Conservation (phyloP, 1,284 basidiomycete genomes). For the Melanopsichium pennsylvanicum region DNA sequence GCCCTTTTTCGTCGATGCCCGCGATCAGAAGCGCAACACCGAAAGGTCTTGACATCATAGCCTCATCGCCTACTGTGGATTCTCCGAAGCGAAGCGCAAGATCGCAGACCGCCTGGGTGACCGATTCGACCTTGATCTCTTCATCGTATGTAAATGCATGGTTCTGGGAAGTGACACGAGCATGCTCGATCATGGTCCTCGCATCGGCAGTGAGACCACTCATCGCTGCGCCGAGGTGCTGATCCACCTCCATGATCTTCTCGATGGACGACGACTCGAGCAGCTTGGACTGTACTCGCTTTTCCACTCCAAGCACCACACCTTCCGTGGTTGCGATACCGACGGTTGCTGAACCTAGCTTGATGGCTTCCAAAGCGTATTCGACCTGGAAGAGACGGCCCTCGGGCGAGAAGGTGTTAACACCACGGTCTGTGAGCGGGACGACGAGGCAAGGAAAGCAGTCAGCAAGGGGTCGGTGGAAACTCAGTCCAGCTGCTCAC, state of each 20-base stretch:
- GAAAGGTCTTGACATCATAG: conserved; percentile 92
- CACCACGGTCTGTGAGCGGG: conserved; percentile 80
- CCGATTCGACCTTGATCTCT: conserved; percentile 81
- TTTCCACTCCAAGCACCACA: conserved; percentile 94
- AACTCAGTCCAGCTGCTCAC: too few species aligned
- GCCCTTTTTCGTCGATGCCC: conserved; percentile 93
- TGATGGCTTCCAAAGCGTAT: conserved; percentile 80
- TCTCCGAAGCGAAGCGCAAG: conserved; percentile 96
- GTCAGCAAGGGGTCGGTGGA: background rate
- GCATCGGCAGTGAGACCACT: conserved; percentile 97
- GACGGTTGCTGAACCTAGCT: conserved; percentile 90
- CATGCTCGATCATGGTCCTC: conserved; percentile 99
- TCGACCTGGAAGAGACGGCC: conserved; percentile 94
- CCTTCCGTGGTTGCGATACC: conserved; percentile 78
- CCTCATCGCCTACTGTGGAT: conserved; percentile 93
- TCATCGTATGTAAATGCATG: conserved; percentile 98
- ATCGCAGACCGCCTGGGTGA: conserved; percentile 97
- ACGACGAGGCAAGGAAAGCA: background rate
- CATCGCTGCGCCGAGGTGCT: conserved; percentile 97
- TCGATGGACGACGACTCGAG: conserved; percentile 96
- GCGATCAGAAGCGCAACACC: conserved; percentile 97
- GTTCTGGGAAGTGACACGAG: conserved; percentile 89
- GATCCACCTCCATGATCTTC: conserved; percentile 99
- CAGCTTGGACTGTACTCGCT: conserved; percentile 95
- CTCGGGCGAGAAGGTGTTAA: conserved; percentile 98